A percentile compares a stretch with the other conserved stretches of the same genome.
phyloP scores from a whole-genome alignment of 768 basidiomycete genomes.

The Strobilomyces confusus region DNA sequence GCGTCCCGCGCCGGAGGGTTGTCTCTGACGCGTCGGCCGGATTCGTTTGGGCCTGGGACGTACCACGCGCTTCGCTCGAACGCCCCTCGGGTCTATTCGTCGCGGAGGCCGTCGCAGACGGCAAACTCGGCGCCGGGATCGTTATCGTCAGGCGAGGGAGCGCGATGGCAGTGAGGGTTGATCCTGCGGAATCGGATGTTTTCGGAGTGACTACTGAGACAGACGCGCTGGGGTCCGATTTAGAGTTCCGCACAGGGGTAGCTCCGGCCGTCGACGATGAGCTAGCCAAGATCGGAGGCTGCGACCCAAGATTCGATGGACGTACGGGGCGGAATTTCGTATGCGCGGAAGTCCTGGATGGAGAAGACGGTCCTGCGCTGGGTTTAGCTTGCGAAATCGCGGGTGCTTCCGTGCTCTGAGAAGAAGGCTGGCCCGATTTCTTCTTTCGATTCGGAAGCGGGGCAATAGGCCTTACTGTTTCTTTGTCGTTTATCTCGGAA shows the following conservation, averaged over 20 bases:
- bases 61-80: not conserved
- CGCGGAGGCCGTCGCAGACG: not conserved
- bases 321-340: not conserved
- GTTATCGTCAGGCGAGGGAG: not conserved
- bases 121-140: not conserved
- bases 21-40: not conserved
- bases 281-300: not conserved
- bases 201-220: not conserved
- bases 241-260: not conserved
- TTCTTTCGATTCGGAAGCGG: not conserved
- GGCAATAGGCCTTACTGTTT: not conserved
- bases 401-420: not conserved
- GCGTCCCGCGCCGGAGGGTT: not conserved
- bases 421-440: not conserved
- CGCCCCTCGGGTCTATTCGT: not conserved
- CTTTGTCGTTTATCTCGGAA: not conserved
- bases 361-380: not conserved
- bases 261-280: not conserved
- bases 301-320: slow-evolving; percentile 15
- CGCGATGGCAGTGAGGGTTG: not conserved
- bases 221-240: not conserved
- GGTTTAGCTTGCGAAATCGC: not conserved
- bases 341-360: not conserved
- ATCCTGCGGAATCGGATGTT: not conserved
- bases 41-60: not conserved